phyloP scores from a whole-genome alignment of 148 eudicot genomes.

The Dianthus caryophyllus region DNA sequence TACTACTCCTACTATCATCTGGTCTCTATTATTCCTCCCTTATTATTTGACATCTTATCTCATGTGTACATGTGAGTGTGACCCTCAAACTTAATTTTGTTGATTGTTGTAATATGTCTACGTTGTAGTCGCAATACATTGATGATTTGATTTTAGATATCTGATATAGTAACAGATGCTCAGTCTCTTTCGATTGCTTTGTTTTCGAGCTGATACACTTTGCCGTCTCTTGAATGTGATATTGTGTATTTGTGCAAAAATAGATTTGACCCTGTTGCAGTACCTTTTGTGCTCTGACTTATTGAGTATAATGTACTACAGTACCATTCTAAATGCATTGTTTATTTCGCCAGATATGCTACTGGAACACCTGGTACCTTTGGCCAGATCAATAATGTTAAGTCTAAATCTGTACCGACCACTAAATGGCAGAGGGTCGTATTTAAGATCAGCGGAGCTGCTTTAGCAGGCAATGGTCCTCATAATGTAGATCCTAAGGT shows the following conservation, averaged over 20 bases:
- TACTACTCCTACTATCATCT: too few species aligned
- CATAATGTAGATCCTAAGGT: conserved; percentile 95
- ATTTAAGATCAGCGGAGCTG: conserved; percentile 91
- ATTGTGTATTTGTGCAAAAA: neutral
- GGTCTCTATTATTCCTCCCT: too few species aligned
- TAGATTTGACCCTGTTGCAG: neutral
- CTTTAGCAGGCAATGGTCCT: conserved; percentile 72
- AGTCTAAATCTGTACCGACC: conserved; percentile 54
- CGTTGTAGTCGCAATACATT: neutral
- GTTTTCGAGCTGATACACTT: neutral
- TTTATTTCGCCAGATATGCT: conserved; percentile 49
- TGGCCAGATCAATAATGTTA: conserved; percentile 47
- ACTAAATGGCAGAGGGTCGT: conserved; percentile 96
- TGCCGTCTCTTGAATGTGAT: neutral
- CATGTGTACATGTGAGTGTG: neutral
- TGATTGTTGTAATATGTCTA: neutral
- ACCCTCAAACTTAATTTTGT: neutral
- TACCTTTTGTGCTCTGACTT: neutral
- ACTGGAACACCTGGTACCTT: conserved; percentile 45
- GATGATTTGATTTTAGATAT: neutral
- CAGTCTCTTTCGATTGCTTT: neutral
- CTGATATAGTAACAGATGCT: neutral
- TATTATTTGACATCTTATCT: too few species aligned
- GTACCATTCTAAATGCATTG: conserved; percentile 8
- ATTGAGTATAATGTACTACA: conserved; percentile 4